A percentile compares a stretch with the other conserved stretches of the same genome.
These are phyloP conservation scores for Hortiboletus flavorubellus DNA, from an alignment of 768 basidiomycete species.

Conservation along the genomic window DNA sequence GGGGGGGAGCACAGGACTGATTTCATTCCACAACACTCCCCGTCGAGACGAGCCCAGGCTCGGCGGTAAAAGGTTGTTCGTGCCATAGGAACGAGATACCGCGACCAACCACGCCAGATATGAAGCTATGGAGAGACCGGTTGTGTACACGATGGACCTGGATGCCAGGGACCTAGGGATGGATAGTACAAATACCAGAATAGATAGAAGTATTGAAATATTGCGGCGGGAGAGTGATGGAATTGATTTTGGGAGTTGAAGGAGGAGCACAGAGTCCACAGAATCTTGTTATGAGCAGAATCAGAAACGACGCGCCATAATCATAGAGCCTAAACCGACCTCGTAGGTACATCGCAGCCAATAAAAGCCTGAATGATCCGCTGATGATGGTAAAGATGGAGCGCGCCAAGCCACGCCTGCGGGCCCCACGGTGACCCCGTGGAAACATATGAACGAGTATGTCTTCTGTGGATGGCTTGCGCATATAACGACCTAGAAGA, in stretches of 20 bases:
- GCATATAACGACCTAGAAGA: slow-evolving; percentile 70
- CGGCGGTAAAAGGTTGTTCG: slow-evolving; percentile 38
- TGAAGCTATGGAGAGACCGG: slow-evolving; percentile 54
- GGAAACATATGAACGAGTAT: slow-evolving; percentile 61
- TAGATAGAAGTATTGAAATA: slow-evolving; percentile 40
- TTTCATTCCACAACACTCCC: slow-evolving; percentile 59
- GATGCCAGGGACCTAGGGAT: slow-evolving; percentile 53
- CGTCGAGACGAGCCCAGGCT: slow-evolving; percentile 37
- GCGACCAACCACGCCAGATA: slow-evolving; percentile 62
- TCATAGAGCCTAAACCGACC: slow-evolving; percentile 41
- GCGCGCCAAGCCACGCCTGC: slow-evolving; percentile 42
- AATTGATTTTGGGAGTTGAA: slow-evolving; percentile 39
- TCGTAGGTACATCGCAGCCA: slow-evolving; percentile 62
- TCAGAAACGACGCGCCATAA: slow-evolving; percentile 6
- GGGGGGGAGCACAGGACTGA: slow-evolving; percentile 44
- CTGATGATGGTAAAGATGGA: slow-evolving; percentile 42
- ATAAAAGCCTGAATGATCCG: slow-evolving; percentile 44
- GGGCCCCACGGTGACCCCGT: slow-evolving; percentile 49
- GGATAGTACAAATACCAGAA: slow-evolving; percentile 48
- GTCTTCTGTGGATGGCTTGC: slow-evolving; percentile 62
- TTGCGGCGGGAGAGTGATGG: slow-evolving; percentile 36
- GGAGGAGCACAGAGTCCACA: slow-evolving; percentile 47
- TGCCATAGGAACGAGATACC: slow-evolving; percentile 48
- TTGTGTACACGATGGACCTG: slow-evolving; percentile 51
- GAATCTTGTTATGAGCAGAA: slow-evolving; percentile 41